Base-by-base conservation (phyloP, 2,329 filamentous ascomycete species). In the Cordyceps javanica region DNA sequence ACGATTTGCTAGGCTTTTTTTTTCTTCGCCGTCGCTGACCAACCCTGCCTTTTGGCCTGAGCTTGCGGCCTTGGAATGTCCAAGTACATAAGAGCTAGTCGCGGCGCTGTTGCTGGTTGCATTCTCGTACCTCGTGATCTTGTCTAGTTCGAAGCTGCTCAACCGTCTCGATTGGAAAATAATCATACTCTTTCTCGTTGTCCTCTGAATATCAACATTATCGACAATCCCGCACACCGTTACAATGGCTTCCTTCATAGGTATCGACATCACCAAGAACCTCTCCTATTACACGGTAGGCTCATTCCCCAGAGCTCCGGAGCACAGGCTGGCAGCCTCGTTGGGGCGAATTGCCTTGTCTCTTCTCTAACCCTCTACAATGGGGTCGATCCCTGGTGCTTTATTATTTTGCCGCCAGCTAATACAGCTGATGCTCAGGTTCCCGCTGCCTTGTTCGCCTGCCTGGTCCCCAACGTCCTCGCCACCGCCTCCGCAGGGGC, bases 381-480 rank as follows among this genome's bases (percentile, higher is more conserved):
- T n/a, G n/a, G n/a, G n/a, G n/a, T n/a, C n/a, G n/a, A n/a, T n/a
- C n/a, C n/a, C n/a, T n/a, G n/a, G n/a, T n/a, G n/a, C n/a, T n/a
- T n/a, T n/a, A n/a, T n/a, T n/a, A n/a, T n/a, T n/a, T n/a, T n/a
- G 11, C n/a, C 38, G 2, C 16, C 28, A 36, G 14, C n/a, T 55
- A 23, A 28, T n/a, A 39, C 13, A 9, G 21, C 19, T n/a, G n/a
- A 14, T 32, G 21, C 14, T 1, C 49, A 76, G 76, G 67, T 79
- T 42, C 76, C 76, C 5, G 73, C 63, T 1, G 74, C 72, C 26
- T 70, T 76, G 54, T 10, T 70, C 53, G 59, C 73, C 23, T 67
- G 67, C 53, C 59, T 73, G 45, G 28, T 69, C 21, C 74, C 76
- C 3, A 70, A 76, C 44, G 44, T 61, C 13, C 74, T 75, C 57